phyloP scores from a whole-genome alignment of 192 early-diverging fungal genomes.

The Backusella westeae region DNA sequence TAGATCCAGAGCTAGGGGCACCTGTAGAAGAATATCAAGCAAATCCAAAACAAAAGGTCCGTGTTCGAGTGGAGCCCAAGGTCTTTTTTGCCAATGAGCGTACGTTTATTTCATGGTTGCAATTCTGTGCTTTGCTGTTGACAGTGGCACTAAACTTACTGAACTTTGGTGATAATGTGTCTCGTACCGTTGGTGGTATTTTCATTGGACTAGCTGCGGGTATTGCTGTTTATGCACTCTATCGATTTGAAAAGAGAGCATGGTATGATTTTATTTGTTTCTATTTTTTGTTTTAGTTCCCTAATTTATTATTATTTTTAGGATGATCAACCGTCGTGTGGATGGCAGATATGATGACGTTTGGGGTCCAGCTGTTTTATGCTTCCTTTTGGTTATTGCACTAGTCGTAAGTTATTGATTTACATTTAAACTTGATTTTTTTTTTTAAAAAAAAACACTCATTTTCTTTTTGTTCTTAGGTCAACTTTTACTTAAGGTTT shows the following conservation, averaged over 20 bases:
- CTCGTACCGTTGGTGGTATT: constrained; percentile 21
- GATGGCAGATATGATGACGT: constrained; percentile 59
- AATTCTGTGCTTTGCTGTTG: constrained; percentile 63
- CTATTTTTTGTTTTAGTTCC: not conserved
- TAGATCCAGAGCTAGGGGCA: not conserved
- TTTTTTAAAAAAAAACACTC: not conserved
- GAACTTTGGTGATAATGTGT: constrained; percentile 55
- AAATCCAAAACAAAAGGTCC: constrained; percentile 19
- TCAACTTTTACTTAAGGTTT: constrained; percentile 1
- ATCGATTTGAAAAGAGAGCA: constrained; percentile 35
- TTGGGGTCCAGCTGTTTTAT: constrained; percentile 34
- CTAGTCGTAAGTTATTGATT: constrained; percentile 31
- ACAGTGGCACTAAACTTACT: constrained; percentile 64
- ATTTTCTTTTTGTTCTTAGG: not conserved
- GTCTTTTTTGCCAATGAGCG: constrained; percentile 90
- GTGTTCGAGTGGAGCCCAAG: constrained; percentile 56
- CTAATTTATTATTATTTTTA: constrained; percentile 5
- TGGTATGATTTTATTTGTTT: constrained; percentile 15
- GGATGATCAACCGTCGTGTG: constrained; percentile 34
- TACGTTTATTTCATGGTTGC: constrained; percentile 82
- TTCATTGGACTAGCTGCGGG: constrained; percentile 30
- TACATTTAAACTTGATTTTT: not conserved
- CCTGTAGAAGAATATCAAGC: constrained; percentile 14
- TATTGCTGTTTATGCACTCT: constrained; percentile 34
- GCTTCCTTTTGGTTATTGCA: constrained; percentile 54